These are phyloP conservation scores for Kingdonia uniflora DNA, from an alignment of 164 flowering plant genomes.

Conservation along the genomic window DNA sequence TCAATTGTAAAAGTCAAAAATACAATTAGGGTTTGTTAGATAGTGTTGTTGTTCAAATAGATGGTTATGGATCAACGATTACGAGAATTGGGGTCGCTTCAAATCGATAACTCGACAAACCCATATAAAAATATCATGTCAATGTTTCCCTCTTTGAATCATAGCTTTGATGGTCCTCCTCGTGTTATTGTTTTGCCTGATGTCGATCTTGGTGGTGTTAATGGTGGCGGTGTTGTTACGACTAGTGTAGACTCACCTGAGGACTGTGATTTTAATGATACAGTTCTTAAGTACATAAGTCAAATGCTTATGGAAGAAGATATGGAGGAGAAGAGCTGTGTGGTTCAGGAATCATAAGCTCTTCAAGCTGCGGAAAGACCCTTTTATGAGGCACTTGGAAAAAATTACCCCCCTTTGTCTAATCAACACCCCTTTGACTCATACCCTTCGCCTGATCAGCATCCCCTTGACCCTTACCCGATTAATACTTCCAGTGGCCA, in stretches of 20 bases:
- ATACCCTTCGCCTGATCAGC: constrained; percentile 33
- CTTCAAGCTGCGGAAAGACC: constrained; percentile 73
- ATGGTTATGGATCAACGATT: too few relatives aligned
- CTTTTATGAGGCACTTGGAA: constrained; percentile 63
- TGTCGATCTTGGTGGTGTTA: constrained; percentile 17
- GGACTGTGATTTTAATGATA: constrained; percentile 73
- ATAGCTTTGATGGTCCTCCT: too few relatives aligned
- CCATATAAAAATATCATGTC: constrained; percentile 13
- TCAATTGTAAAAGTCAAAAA: too few relatives aligned
- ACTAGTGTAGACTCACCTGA: constrained; percentile 37
- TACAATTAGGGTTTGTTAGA: neutral
- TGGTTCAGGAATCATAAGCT: too few relatives aligned
- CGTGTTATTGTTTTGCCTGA: constrained; percentile 10
- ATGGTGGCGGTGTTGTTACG: constrained; percentile 9
- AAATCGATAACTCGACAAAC: too few relatives aligned
- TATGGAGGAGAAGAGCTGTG: constrained; percentile 79
- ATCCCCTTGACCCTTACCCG: too few relatives aligned
- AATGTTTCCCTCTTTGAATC: too few relatives aligned
- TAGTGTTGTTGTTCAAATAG: constrained; percentile 6
- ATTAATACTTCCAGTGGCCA: too few relatives aligned
- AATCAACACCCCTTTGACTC: too few relatives aligned
- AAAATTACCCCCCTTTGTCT: constrained; percentile 68
- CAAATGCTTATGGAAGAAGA: constrained; percentile 94
- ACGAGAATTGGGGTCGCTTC: too few relatives aligned
- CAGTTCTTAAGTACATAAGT: constrained; percentile 52